Evolutionary conservation across 768 basidiomycete species (phyloP), one percentile per base, ranked within the genome.

Genomic region (Galerina sulciceps): DNA sequence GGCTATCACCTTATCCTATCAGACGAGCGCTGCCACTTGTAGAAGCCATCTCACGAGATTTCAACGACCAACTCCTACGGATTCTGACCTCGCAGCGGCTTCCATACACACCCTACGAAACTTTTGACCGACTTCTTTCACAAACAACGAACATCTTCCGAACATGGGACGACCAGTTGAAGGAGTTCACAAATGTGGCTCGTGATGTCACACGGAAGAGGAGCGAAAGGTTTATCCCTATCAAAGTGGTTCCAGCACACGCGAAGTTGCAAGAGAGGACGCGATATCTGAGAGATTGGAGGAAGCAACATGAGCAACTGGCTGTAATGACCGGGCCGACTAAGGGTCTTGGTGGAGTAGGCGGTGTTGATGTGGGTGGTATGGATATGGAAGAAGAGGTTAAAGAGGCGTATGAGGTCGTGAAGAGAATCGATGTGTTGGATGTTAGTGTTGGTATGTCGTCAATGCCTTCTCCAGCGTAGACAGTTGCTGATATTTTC

Each of bases 341-440:
- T 37, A 93, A 91, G 67, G 95, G 94, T 3, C 75, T 96, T 15
- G 87, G 86, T 3, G 77, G 87, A 37, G 81, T 61, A 13, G 87
- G 90, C 3, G 26, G 26, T 3, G 83, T 87, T 67, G 89, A 93
- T 59, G 85, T 91, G 14, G 89, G 91, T 1, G 94, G 93, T 2
- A 90, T 98, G 83, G 94, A 98, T 68, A 97, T 98, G 96, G 95
- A 96, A 70, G 94, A 94, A 67, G 96, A 98, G 72, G 95, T 98
- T 42, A 90, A 93, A 71, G 89, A 94, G 71, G 94, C 94, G 11
- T 99, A 98, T 72, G 96, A 99, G 70, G 88, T 91, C n/a, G 85
- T 99, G 68, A 99, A 97, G 81, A 86, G 93, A 65, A 94, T 97
- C 59, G 95, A 99, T 68, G 94, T 97, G 3, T 78, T 99, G 54